Evolutionary conservation across 768 basidiomycete genomes (phyloP), one percentile per base, ranked within the genome.

Genomic region (Suillus plorans): DNA sequence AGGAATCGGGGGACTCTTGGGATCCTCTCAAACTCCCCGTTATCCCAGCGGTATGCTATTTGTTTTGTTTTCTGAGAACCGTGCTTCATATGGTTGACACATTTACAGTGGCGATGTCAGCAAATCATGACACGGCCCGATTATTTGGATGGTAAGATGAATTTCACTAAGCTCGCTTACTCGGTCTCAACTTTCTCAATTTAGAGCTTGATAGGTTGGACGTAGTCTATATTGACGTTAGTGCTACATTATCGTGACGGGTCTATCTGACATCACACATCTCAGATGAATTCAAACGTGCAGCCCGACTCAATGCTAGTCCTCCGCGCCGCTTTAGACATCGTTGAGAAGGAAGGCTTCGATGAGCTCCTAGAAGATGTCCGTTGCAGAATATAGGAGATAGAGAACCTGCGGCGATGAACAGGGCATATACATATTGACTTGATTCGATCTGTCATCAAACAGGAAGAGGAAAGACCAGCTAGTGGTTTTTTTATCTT

Each of bases 111-210:
- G 79, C 84, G 82, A 68, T 90, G 89, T 74, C 82, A 90, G 44
- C 85, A 90, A 72, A 89, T 95, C 60, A 93, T 91, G 94, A 93
- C 92, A 4, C 80, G 93, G 18, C 81, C 91, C 1, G 92, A 95
- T 75, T 95, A 91, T 72, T 75, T 96, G 69, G 90, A 89, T 74
- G 86, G 90, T 91, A 59, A 58, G 81, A 63, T 20, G 52, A 49
- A 39, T 44, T 31, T 50, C 31, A 36, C 28, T 55, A 0, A 14
- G 25, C 28, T 36, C 8, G 55, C 65, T 52, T 64, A 16, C 39
- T 41, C 64, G 39, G 47, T 10, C 31, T 59, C 9, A 28, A 31
- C 60, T 53, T 49, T 63, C 44, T 44, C 65, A 20, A 45, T 61
- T 37, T 70, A 86, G 87, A 86, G 49, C 82, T 92, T 45, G 91